Evolutionary conservation across 2,329 filamentous ascomycete genomes (phyloP), one percentile per base, ranked within the genome.

Genomic region (Calonectria hawksworthii): DNA sequence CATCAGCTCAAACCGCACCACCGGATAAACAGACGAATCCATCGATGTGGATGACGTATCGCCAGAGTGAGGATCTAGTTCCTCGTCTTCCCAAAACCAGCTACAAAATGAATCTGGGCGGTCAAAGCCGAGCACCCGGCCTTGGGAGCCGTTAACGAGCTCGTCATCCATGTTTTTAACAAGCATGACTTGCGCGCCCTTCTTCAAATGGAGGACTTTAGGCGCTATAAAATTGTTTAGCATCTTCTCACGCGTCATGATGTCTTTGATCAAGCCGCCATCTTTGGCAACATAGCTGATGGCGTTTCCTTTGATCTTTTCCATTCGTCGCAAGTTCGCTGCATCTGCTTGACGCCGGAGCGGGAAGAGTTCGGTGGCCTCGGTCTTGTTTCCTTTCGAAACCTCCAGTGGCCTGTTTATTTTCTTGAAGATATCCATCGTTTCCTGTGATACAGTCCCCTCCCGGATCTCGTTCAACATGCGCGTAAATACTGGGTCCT

Each of bases 391-490:
- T 23, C 1, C 21, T 21, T 16, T 41, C 59, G 94, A 88, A 76
- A 94, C 95, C 3, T 89, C 87, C 1, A 98, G 88, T 0, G 93
- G 92, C 32, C 97, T 89, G 30, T 92, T 91, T 4, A 99, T 87
- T 3, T 89, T 89, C 80, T 91, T 92, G 86, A 99, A 99, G 0
- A 93, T 91, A 10, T 90, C 87, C 36, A 98, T 93, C 0, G 96
- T 98, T 10, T 91, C 87, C 21, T 92, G 89, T 32, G 91, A 94
- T 67, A 99, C 93, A 67, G 91, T 93, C 6, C 97, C 97, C 70
- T 99, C 88, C 61, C 97, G 93, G 95, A 99, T 98, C 84, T 99
- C 96, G 82, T 99, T 99, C 66, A 99, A 90, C 96, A 99, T 99
- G 6, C 90, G 89, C 14, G 97, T 97, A 84, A 99, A 99, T 30